Percentiles rank a stretch among this genome's conserved stretches.
phyloP scores from a whole-genome alignment of 768 basidiomycete genomes.

The Mycena pura region DNA sequence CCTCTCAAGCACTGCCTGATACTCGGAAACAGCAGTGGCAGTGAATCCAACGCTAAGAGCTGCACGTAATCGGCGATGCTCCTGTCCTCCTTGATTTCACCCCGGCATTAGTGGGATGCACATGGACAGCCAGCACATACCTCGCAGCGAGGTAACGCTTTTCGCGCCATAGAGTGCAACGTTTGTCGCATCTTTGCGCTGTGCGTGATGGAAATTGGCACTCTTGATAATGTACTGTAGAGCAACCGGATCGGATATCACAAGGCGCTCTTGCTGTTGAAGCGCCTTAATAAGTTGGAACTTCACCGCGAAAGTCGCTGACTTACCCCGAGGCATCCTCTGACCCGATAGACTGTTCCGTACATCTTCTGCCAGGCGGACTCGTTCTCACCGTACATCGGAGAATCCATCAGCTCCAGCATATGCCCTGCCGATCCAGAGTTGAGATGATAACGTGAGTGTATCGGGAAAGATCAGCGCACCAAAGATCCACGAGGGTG shows the following conservation, averaged over 20 bases:
- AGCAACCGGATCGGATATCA: slow-evolving; percentile 8
- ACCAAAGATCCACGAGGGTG: no score
- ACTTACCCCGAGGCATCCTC: slow-evolving; percentile 2
- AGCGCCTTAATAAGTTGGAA: neutral
- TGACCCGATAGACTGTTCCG: slow-evolving; percentile 6
- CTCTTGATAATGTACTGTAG: slow-evolving; percentile 3
- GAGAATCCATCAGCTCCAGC: neutral
- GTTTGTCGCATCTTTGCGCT: slow-evolving; percentile 2
- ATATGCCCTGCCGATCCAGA: slow-evolving; percentile 2
- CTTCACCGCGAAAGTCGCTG: slow-evolving; percentile 4
- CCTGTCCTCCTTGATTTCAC: slow-evolving; percentile 1
- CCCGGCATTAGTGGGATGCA: neutral
- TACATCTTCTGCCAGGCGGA: slow-evolving; percentile 10
- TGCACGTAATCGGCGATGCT: slow-evolving; percentile 5
- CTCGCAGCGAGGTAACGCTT: slow-evolving; percentile 2
- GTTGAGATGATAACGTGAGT: neutral
- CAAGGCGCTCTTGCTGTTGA: slow-evolving; percentile 3
- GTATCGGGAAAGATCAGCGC: neutral
- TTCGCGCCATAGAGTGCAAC: slow-evolving; percentile 7
- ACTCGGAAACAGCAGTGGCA: slow-evolving; percentile 1
- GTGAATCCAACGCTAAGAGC: slow-evolving; percentile 7
- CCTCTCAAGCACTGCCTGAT: slow-evolving; percentile 5
- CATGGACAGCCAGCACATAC: neutral
- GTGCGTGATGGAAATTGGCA: slow-evolving; percentile 6
- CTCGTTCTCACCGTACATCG: slow-evolving; percentile 2